These are phyloP conservation scores for Phytophthora cryptogea DNA, from an alignment of 352 stramenopile species.

Conservation along the genomic window DNA sequence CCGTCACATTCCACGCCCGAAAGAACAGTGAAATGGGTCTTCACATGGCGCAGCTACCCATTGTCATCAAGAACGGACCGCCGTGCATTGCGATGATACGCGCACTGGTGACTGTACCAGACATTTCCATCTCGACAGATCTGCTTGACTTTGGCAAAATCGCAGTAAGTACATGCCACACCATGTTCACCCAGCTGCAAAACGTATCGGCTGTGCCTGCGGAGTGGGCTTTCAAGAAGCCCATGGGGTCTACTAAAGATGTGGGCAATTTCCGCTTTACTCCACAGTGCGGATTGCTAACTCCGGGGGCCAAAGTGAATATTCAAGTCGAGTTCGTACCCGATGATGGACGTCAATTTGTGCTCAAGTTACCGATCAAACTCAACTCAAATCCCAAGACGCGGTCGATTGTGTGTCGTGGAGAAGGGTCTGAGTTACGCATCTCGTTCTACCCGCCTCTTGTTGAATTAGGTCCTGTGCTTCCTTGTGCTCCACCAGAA, in stretches of 20 bases:
- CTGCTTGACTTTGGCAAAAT: slow-evolving; percentile 92
- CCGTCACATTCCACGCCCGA: slow-evolving; percentile 89
- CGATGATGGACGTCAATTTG: slow-evolving; percentile 73
- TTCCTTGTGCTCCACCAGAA: slow-evolving; percentile 66
- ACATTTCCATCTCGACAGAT: slow-evolving; percentile 85
- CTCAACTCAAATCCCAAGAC: slow-evolving; percentile 82
- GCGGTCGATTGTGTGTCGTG: slow-evolving; percentile 72
- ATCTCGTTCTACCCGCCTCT: slow-evolving; percentile 84
- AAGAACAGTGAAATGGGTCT: slow-evolving; percentile 86
- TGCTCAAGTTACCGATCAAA: slow-evolving; percentile 89
- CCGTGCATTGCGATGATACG: slow-evolving; percentile 84
- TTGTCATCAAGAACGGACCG: slow-evolving; percentile 92
- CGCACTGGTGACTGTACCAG: slow-evolving; percentile 91
- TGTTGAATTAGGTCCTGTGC: slow-evolving; percentile 85
- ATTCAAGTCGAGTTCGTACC: slow-evolving; percentile 92
- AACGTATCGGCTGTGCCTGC: slow-evolving; percentile 89
- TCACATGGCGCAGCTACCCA: slow-evolving; percentile 80
- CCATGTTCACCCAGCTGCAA: slow-evolving; percentile 91
- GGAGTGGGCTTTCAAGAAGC: slow-evolving; percentile 92
- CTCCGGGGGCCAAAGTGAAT: slow-evolving; percentile 80
- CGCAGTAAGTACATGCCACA: slow-evolving; percentile 86
- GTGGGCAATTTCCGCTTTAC: slow-evolving; percentile 80
- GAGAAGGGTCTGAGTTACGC: slow-evolving; percentile 77
- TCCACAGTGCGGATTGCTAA: slow-evolving; percentile 74
- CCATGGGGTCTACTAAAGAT: slow-evolving; percentile 85